phyloP scores from a whole-genome alignment of 257 asterid genomes.

The Salvia splendens region DNA sequence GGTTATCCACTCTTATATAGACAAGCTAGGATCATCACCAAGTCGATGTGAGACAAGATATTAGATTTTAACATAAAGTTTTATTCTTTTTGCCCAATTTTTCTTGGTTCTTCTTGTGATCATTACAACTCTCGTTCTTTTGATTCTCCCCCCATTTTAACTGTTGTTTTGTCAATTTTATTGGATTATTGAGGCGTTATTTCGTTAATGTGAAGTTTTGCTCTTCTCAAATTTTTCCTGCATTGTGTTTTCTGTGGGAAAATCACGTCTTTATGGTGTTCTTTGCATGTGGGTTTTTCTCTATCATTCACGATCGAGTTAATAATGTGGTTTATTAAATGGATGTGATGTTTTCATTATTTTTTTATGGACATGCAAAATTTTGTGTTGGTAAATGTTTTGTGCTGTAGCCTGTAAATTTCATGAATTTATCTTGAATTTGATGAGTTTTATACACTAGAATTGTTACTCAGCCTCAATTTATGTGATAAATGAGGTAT shows the following conservation, averaged over 20 bases:
- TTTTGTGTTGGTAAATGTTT: neutral
- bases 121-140: neutral
- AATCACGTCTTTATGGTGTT: neutral
- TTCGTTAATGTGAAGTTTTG: neutral
- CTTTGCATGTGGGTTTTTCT: conserved; percentile 43
- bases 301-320: conserved; percentile 24
- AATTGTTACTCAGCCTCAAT: neutral
- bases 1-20: no score
- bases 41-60: no score
- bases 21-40: no score
- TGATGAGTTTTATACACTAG: neutral
- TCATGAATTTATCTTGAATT: neutral
- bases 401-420: neutral
- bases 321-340: conserved; percentile 18
- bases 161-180: neutral
- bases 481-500: neutral
- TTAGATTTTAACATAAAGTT: no score
- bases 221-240: conserved; percentile 22
- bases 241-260: conserved; percentile 24
- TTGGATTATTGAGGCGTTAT: neutral
- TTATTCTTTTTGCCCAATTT: neutral
- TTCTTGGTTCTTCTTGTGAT: neutral
- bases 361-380: conserved; percentile 36
- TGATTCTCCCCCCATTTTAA: conserved; percentile 4
- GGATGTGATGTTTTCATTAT: conserved; percentile 21